A percentile compares a stretch with the other conserved stretches of the same genome.
These are phyloP conservation scores for Scedosporium aurantiacum DNA, from an alignment of 2,329 filamentous ascomycete genomes.

Conservation along the genomic window DNA sequence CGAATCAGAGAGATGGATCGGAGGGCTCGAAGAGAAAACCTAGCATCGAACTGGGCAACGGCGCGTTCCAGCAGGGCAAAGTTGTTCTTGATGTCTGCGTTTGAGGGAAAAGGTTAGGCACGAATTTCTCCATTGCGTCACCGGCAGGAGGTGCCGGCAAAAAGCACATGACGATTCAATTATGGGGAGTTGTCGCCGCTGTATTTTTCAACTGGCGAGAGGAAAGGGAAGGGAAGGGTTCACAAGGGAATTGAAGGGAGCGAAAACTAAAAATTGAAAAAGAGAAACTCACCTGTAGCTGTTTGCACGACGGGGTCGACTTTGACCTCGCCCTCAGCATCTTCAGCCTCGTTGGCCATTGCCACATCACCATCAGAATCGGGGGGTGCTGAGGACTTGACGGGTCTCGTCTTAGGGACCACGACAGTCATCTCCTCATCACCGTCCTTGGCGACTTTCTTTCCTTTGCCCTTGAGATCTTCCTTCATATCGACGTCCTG, in stretches of 20 bases:
- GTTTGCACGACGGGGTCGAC: conserved; percentile 40
- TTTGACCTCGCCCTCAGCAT: conserved; percentile 38
- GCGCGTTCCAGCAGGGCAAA: conserved; percentile 86
- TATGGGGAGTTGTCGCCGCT: not conserved
- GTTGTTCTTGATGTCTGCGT: conserved; percentile 83
- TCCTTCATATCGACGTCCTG: conserved; percentile 65
- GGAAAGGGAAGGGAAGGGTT: not conserved
- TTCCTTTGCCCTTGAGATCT: conserved; percentile 54
- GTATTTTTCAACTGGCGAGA: not conserved
- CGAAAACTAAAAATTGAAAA: not conserved
- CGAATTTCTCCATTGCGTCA: not conserved
- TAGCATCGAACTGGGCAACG: conserved; percentile 83
- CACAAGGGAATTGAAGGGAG: not conserved
- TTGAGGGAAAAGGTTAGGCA: conserved; percentile 12
- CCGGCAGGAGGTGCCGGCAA: not conserved
- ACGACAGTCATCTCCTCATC: conserved; percentile 76
- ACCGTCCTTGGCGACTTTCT: conserved; percentile 53
- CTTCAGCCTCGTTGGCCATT: conserved; percentile 51
- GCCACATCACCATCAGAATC: conserved; percentile 59
- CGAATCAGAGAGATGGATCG: conserved; percentile 92
- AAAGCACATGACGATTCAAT: not conserved
- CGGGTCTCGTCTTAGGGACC: conserved; percentile 45
- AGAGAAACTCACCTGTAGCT: conserved; percentile 31
- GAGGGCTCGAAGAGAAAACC: conserved; percentile 88
- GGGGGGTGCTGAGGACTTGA: conserved; percentile 50